Base-by-base conservation (phyloP, 73 alveolate species). In the Stentor coeruleus region DNA sequence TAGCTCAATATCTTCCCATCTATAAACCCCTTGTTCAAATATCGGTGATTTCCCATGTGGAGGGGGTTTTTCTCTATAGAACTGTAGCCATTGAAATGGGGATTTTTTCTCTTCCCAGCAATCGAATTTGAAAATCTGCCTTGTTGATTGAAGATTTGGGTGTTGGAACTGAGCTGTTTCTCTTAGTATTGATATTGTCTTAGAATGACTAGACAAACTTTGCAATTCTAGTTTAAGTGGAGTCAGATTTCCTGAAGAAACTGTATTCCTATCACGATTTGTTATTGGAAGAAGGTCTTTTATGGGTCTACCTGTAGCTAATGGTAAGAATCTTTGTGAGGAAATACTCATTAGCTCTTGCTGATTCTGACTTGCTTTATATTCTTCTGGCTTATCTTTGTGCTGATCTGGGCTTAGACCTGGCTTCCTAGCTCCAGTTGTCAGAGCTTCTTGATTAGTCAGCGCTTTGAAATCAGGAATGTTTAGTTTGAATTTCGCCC, bases 1-100 rank as follows among this genome's bases (percentile, higher is more conserved):
- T 3, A 95, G 97, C 33, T 89, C 86, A 28, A 95, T 97, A 36
- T 97, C 98, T 58, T 91, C 92, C 98, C 99, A 95, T 81, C 85
- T 87, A 85, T 95, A 95, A 76, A 92, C 97, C 36, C 89, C 91
- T 79, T 91, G 93, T 55, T 93, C 98, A 81, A 84, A 95, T 81
- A 92, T 91, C 42, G 99, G 99, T 20, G 97, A 91, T 28, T 91
- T 86, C 3, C 97, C 99, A 87, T 95, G 98, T 37, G 95, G 94
- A 41, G 87, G 94, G 42, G 94, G 96, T 73, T 92, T 93, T 35
- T 88, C 96, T 73, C 88, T 90, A 86, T 97, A 95, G 83, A 87
- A 86, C 3, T 91, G 94, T 3, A 93, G 84, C 96, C 98, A 93
- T 82, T 95, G 95, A 81, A 92, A 94, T 55, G 93, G 91, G 58